Conservation (phyloP, 2,329 filamentous ascomycete species). For the Fusarium sp. region DNA sequence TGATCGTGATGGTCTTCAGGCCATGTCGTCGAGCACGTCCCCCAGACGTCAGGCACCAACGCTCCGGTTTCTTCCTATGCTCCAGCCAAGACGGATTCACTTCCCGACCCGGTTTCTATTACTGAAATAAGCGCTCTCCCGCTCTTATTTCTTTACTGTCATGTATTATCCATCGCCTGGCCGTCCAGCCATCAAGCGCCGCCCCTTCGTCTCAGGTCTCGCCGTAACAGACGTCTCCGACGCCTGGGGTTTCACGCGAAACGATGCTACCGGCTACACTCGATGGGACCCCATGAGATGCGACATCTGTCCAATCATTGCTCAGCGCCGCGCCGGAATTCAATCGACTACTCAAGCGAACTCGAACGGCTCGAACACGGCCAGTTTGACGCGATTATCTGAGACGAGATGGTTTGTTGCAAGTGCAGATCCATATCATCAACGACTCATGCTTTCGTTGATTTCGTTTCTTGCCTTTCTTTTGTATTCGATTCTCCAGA, state of each 20-base stretch:
- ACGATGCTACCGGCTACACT: slow-evolving; percentile 46
- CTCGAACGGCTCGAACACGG: slow-evolving; percentile 46
- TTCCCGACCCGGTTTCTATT: neutral
- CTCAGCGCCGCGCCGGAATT: slow-evolving; percentile 16
- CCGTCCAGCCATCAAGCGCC: slow-evolving; percentile 22
- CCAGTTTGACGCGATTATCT: slow-evolving; percentile 43
- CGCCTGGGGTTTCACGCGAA: slow-evolving; percentile 61
- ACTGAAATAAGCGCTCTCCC: slow-evolving; percentile 10
- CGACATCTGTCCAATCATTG: slow-evolving; percentile 38
- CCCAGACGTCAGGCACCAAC: slow-evolving; percentile 16
- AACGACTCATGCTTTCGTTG: slow-evolving; percentile 22
- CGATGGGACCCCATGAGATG: slow-evolving; percentile 29
- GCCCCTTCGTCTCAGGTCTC: slow-evolving; percentile 39
- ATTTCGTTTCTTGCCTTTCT: slow-evolving; percentile 27
- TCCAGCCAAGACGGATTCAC: slow-evolving; percentile 20
- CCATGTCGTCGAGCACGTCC: neutral
- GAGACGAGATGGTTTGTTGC: slow-evolving; percentile 37
- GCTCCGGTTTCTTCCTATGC: slow-evolving; percentile 21
- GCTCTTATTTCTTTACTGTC: neutral
- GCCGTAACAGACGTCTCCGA: slow-evolving; percentile 51
- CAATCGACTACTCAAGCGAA: slow-evolving; percentile 27
- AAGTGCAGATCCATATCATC: slow-evolving; percentile 33
- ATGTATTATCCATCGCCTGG: slow-evolving; percentile 3
- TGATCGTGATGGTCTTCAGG: neutral
- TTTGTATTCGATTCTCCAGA: slow-evolving; percentile 30